These are phyloP conservation scores for Chrysoporthe puriensis DNA, from an alignment of 2,329 filamentous ascomycete genomes.

Conservation along the genomic window DNA sequence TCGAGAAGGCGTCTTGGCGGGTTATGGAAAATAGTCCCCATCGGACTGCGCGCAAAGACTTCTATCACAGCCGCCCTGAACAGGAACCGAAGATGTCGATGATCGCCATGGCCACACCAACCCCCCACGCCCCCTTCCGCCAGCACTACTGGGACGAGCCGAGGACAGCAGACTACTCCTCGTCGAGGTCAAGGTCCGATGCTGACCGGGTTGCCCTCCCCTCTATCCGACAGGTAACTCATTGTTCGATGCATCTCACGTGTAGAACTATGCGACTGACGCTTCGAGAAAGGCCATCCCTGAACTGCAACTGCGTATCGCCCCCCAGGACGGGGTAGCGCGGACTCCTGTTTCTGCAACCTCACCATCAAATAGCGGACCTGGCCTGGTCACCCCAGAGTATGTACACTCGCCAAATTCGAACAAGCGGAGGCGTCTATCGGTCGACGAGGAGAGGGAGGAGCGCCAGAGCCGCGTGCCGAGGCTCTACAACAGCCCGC, in stretches of 20 bases:
- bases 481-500: slow-evolving; percentile 47
- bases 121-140: slow-evolving; percentile 46
- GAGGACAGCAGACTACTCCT: slow-evolving; percentile 39
- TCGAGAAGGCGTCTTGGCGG: slow-evolving; percentile 6
- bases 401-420: slow-evolving; percentile 54
- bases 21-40: slow-evolving; percentile 49
- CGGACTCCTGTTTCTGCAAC: slow-evolving; percentile 41
- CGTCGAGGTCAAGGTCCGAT: slow-evolving; percentile 41
- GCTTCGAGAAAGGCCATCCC: slow-evolving; percentile 45
- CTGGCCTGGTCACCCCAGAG: slow-evolving; percentile 44
- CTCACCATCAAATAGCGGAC: slow-evolving; percentile 39
- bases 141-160: slow-evolving; percentile 46
- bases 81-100: slow-evolving; percentile 51
- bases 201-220: slow-evolving; percentile 50
- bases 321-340: slow-evolving; percentile 38
- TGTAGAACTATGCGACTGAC: slow-evolving; percentile 28
- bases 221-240: slow-evolving; percentile 55
- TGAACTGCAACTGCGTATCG: slow-evolving; percentile 45
- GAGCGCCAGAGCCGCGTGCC: slow-evolving; percentile 51
- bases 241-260: neutral
- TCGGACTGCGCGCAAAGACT: slow-evolving; percentile 36
- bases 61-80: slow-evolving; percentile 34
- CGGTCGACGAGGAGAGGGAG: slow-evolving; percentile 46
- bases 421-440: slow-evolving; percentile 53
- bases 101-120: slow-evolving; percentile 50